Conservation (phyloP, 2,329 filamentous ascomycete genomes). For the Aspergillus vadensis region DNA sequence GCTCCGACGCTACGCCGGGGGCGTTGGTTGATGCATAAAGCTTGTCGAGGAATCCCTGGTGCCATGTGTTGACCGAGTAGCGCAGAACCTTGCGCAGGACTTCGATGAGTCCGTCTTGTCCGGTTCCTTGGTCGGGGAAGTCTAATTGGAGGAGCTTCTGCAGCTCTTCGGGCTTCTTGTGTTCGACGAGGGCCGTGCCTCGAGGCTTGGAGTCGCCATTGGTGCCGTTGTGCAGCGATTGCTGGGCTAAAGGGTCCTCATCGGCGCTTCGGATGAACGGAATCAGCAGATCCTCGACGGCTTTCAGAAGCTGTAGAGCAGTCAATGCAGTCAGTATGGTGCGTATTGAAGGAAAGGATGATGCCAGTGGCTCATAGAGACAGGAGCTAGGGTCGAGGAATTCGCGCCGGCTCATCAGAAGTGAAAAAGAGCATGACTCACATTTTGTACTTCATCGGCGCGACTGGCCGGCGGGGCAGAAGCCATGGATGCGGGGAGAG, state of each 20-base stretch:
- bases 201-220: conserved; percentile 57
- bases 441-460: conserved; percentile 46
- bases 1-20: conserved; percentile 79
- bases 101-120: conserved; percentile 73
- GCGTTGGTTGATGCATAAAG: conserved; percentile 89
- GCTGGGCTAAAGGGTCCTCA: conserved; percentile 23
- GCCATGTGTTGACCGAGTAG: conserved; percentile 97
- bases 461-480: conserved; percentile 28
- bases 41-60: conserved; percentile 95
- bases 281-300: conserved; percentile 48
- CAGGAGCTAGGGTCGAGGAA: neutral
- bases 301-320: conserved; percentile 36
- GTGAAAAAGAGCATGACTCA: conserved; percentile 31
- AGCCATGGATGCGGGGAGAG: conserved; percentile 25
- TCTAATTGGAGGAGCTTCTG: conserved; percentile 55
- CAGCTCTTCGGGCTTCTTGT: conserved; percentile 60
- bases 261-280: conserved; percentile 50
- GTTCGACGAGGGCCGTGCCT: conserved; percentile 65
- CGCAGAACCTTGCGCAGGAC: conserved; percentile 70
- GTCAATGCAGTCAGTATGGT: conserved; percentile 6
- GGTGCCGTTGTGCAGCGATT: conserved; percentile 16
- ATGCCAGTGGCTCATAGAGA: neutral
- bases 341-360: neutral
- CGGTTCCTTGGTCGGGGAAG: conserved; percentile 59
- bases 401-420: neutral